These are phyloP conservation scores for Tuber brumale DNA, from an alignment of 495 filamentous ascomycete species.

Conservation along the genomic window DNA sequence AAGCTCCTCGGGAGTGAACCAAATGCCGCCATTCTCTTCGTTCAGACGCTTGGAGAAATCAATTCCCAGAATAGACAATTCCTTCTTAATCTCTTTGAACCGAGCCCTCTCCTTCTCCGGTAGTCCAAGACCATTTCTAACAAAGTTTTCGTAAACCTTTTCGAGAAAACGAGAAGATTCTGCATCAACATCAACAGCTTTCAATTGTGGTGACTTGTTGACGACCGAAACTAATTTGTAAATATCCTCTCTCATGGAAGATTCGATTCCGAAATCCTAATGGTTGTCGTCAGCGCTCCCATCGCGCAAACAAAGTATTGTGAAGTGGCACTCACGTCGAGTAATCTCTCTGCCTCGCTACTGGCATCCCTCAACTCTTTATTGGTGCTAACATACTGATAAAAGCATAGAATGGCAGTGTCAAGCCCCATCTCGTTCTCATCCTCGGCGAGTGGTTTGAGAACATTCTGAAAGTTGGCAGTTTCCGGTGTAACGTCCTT, in stretches of 20 bases:
- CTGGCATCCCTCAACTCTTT: constrained; percentile 60
- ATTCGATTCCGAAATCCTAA: constrained; percentile 54
- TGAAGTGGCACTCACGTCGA: constrained; percentile 43
- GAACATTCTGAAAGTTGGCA: constrained; percentile 60
- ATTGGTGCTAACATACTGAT: constrained; percentile 70
- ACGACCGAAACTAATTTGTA: constrained; percentile 54
- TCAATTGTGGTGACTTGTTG: constrained; percentile 46
- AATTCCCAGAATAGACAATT: constrained; percentile 53
- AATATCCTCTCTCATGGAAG: constrained; percentile 57
- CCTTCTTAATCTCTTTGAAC: constrained; percentile 61
- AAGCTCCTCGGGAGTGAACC: constrained; percentile 56
- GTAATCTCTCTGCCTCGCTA: constrained; percentile 55
- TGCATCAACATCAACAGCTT: constrained; percentile 45
- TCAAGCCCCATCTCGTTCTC: constrained; percentile 59
- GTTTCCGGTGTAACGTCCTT: constrained; percentile 57
- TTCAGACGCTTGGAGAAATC: constrained; percentile 57
- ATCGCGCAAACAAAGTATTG: neutral
- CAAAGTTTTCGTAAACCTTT: constrained; percentile 54
- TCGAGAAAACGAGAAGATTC: constrained; percentile 54
- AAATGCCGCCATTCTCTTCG: constrained; percentile 56
- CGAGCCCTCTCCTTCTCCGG: constrained; percentile 53
- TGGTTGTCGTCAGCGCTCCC: neutral
- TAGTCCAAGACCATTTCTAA: constrained; percentile 53
- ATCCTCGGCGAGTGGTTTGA: constrained; percentile 60
- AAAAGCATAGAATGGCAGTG: constrained; percentile 53